Evolutionary conservation across 768 basidiomycete genomes (phyloP).

Genomic region (Leccinum arenicola): DNA sequence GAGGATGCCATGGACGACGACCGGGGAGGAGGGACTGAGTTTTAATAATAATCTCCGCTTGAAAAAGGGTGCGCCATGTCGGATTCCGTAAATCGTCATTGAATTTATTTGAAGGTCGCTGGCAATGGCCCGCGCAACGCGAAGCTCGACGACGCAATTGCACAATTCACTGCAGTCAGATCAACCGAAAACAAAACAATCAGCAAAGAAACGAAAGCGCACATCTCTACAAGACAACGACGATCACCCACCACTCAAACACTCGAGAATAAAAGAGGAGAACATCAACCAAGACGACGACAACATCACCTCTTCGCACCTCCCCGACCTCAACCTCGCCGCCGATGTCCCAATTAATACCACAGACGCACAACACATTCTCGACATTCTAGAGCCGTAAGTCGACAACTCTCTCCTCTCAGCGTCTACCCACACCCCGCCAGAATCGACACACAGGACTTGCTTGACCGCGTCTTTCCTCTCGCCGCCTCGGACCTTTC

Average conservation of each 20-base stretch:
- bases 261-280: constrained; percentile 41
- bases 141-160: constrained; percentile 49
- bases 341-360: constrained; percentile 48
- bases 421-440: constrained; percentile 1
- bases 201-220: constrained; percentile 70
- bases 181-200: constrained; percentile 26
- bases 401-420: constrained; percentile 12
- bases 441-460: constrained; percentile 70
- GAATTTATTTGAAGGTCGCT: constrained; percentile 2
- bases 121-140: constrained; percentile 75
- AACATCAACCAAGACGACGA: constrained; percentile 21
- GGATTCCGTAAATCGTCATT: constrained; percentile 27
- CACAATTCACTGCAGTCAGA: constrained; percentile 34
- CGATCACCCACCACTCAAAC: constrained; percentile 52
- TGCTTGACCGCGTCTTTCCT: constrained; percentile 79
- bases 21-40: constrained; percentile 21
- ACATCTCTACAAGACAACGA: constrained; percentile 36
- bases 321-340: constrained; percentile 33
- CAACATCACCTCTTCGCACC: constrained; percentile 15
- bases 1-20: constrained; percentile 31
- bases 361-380: constrained; percentile 49
- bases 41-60: constrained; percentile 17
- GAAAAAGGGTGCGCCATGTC: constrained; percentile 6
- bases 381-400: constrained; percentile 59
- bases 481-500: constrained; percentile 39